Base-by-base conservation (phyloP, 345 rosid genomes). In the Draba incana region DNA sequence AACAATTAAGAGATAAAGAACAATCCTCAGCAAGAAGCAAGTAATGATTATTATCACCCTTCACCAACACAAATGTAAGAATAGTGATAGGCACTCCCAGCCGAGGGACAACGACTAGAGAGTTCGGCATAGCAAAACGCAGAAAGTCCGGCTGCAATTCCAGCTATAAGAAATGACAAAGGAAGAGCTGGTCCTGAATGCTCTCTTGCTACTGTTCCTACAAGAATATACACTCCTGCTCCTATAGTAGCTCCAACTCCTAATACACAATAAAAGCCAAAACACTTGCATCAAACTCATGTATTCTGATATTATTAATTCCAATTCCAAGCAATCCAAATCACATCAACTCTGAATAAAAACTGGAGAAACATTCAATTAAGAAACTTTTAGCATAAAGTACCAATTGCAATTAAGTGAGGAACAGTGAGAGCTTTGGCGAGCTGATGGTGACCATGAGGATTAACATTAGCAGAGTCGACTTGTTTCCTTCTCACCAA, bases 61-160 rank as follows among this genome's bases (percentile, higher is more conserved):
- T 93, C 99, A 38, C 99, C 99, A 13, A 87, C 83, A 75, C 99
- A 93, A 58, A 93, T 90, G 83, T 93, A 93, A 1, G 99, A 79
- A 79, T 90, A 93, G 62, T 93, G 99, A 75, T 93, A 93, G n/a
- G 99, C 99, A 74, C 99, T 93, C 35, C 99, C 99, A 53, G 99
- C 99, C 35, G 99, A 93, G 1, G 99, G 99, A 62, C 97, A 93
- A 30, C 99, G 94, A 68, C 92, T 79, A n/a, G 96, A 84, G 61
- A 93, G 99, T 61, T 93, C 99, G 0, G 99, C 99, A 81, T 93
- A 93, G 74, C 99, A 93, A 75, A 90, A 88, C 7, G 99, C 97
- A 4, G 99, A 90, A 46, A 93, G 96, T 8, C 86, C 96, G 42
- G 99, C 92, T 10, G 99, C 97, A 30, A 88, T 79, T 68, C 96